Conservation (phyloP, 257 asterid species). For the Solanum sitiens region DNA sequence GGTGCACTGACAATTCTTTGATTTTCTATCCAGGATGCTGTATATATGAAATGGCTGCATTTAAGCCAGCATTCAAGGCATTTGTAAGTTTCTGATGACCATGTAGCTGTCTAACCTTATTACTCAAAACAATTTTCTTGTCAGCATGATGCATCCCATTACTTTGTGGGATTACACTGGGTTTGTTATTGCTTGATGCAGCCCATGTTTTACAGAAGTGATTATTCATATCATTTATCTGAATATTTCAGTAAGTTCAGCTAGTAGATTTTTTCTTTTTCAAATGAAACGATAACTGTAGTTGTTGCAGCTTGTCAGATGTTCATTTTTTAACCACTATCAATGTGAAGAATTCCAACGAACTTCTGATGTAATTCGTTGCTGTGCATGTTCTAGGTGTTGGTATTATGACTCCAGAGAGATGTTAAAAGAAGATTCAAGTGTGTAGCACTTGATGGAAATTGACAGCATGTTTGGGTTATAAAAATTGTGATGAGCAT, state of each 20-base stretch:
- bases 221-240: neutral
- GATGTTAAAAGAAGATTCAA: neutral
- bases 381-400: neutral
- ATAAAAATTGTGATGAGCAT: neutral
- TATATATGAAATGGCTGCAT: constrained; percentile 81
- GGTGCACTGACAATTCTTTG: constrained; percentile 3
- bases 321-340: neutral
- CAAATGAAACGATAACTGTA: neutral
- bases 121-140: neutral
- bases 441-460: neutral
- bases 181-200: neutral
- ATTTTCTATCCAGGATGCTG: constrained; percentile 70
- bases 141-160: neutral
- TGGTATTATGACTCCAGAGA: neutral
- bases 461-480: neutral
- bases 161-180: neutral
- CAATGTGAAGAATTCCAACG: neutral
- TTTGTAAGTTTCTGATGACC: constrained; percentile 54
- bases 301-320: neutral
- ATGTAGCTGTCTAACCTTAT: neutral
- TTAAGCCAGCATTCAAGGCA: constrained; percentile 94
- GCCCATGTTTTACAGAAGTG: neutral
- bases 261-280: neutral
- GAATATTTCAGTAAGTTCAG: neutral
- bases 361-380: neutral